Evolutionary conservation across 23 red algal genomes (phyloP).

Genomic region (Rhodosorus marinus): DNA sequence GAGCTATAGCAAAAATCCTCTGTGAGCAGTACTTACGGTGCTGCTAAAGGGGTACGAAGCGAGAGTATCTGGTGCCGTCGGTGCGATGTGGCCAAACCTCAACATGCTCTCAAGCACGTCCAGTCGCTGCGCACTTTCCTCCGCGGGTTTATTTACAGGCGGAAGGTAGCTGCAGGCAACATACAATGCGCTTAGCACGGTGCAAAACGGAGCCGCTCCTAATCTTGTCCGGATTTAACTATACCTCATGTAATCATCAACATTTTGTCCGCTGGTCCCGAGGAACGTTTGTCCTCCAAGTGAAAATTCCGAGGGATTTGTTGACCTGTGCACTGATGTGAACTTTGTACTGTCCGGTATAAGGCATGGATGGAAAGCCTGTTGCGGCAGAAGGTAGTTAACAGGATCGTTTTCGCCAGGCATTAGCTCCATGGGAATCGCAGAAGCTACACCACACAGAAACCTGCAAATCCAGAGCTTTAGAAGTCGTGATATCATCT

Average conservation of each 20-base stretch:
- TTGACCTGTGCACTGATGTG: constrained; percentile 11
- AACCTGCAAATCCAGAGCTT: too few species aligned
- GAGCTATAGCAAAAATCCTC: too few species aligned
- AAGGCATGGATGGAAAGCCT: constrained; percentile 30
- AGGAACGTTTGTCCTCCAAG: constrained; percentile 13
- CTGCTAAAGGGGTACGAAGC: constrained; percentile 29
- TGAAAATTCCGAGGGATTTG: constrained; percentile 22
- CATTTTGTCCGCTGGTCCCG: constrained; percentile 33
- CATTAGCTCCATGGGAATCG: constrained; percentile 30
- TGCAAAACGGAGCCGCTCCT: not conserved
- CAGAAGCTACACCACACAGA: constrained; percentile 5
- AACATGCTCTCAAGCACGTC: constrained; percentile 29
- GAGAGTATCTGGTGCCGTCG: constrained; percentile 40
- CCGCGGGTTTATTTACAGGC: constrained; percentile 11
- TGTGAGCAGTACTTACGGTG: too few species aligned
- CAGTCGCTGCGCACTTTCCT: too few species aligned
- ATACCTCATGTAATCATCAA: constrained; percentile 23
- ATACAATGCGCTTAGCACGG: not conserved
- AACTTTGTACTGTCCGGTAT: constrained; percentile 12
- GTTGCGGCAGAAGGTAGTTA: constrained; percentile 37
- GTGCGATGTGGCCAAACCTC: constrained; percentile 25
- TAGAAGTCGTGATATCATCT: too few species aligned
- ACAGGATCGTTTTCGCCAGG: constrained; percentile 29
- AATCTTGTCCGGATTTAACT: not conserved
- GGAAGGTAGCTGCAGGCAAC: not conserved